These are phyloP conservation scores for Aspergillus ostianus DNA, from an alignment of 495 filamentous ascomycete genomes.

Conservation along the genomic window DNA sequence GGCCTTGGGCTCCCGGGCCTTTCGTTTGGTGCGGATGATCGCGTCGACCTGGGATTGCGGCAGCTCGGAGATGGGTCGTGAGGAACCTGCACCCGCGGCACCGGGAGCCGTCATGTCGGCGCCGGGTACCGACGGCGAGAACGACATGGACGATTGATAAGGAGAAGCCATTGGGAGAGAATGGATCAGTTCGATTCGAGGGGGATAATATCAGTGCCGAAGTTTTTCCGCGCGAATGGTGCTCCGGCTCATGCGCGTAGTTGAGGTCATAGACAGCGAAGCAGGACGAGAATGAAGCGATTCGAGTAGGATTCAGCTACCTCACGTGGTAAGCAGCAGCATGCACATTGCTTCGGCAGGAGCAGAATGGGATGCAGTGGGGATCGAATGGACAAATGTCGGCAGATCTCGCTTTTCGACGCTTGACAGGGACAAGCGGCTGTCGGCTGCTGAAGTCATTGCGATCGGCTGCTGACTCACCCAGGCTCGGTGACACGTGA, in stretches of 20 bases:
- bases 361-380: neutral
- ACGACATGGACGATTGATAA: conserved; percentile 35
- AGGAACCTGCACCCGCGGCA: conserved; percentile 1
- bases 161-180: conserved; percentile 36
- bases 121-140: conserved; percentile 29
- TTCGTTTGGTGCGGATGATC: conserved; percentile 50
- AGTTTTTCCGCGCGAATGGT: neutral
- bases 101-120: conserved; percentile 26
- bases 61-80: conserved; percentile 39
- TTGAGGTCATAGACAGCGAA: neutral
- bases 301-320: neutral
- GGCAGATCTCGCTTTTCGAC: neutral
- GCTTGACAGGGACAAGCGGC: too few species aligned
- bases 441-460: neutral
- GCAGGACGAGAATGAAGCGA: neutral
- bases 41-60: conserved; percentile 49
- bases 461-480: neutral
- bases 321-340: neutral
- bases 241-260: neutral
- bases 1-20: conserved; percentile 52
- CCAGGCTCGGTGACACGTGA: neutral
- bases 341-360: neutral
- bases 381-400: neutral
- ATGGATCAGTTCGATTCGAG: neutral
- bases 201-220: neutral